These are phyloP conservation scores for Trypanosoma cruzi DNA, from an alignment of 208 protist genomes.

Conservation along the genomic window DNA sequence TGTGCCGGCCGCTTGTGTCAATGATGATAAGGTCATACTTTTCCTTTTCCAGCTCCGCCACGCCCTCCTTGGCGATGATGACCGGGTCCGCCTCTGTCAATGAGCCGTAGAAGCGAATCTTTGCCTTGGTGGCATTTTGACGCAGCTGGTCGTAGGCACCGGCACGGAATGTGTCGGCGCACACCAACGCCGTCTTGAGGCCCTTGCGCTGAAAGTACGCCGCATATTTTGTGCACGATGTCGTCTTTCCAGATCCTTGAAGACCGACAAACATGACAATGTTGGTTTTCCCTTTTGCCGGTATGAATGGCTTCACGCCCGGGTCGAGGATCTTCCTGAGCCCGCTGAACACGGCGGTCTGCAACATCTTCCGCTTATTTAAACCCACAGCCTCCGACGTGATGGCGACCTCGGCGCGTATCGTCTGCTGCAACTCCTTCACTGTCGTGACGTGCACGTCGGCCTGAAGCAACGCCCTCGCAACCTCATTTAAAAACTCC, in stretches of 20 bases:
- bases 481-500: constrained; percentile 96
- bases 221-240: constrained; percentile 98
- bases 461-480: constrained; percentile 94
- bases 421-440: constrained; percentile 92
- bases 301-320: constrained; percentile 95
- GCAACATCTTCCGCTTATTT: constrained; percentile 97
- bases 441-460: constrained; percentile 98
- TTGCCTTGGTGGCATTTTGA: constrained; percentile 99
- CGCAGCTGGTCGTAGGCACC: constrained; percentile 98
- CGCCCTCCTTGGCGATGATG: constrained; percentile 96
- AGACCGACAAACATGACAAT: constrained; percentile 99
- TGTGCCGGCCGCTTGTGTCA: constrained; percentile 99
- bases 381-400: constrained; percentile 94
- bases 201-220: constrained; percentile 96
- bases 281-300: constrained; percentile 95
- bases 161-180: constrained; percentile 99
- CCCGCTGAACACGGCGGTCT: constrained; percentile 96
- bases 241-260: constrained; percentile 98
- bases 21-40: constrained; percentile 99
- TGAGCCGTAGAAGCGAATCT: constrained; percentile 98
- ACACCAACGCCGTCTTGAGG: constrained; percentile 96
- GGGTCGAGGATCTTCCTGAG: constrained; percentile 97
- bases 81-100: constrained; percentile 97
- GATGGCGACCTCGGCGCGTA: constrained; percentile 94
- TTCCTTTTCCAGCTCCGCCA: constrained; percentile 96